Percentiles rank a stretch among this genome's conserved stretches.
Conservation (phyloP, 345 rosid species). For the Populus nigra region DNA sequence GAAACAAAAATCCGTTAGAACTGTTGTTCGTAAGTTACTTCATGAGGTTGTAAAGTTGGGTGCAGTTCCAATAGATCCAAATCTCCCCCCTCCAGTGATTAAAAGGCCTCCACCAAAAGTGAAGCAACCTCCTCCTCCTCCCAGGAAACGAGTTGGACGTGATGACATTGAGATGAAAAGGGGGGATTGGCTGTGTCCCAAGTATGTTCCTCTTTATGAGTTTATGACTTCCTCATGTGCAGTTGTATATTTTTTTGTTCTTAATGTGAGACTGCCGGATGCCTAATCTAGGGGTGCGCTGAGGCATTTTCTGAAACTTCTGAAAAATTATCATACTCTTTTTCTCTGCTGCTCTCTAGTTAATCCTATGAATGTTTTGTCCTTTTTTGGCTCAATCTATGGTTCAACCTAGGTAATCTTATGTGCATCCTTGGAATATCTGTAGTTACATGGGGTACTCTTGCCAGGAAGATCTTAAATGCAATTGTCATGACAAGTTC, state of each 20-base stretch:
- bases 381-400: background rate
- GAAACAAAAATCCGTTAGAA: conserved; percentile 75
- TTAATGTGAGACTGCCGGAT: background rate
- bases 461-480: background rate
- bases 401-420: background rate
- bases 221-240: background rate
- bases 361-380: background rate
- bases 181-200: conserved; percentile 98
- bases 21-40: conserved; percentile 78
- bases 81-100: conserved; percentile 85
- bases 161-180: conserved; percentile 97
- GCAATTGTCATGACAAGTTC: background rate
- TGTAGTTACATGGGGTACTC: background rate
- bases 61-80: conserved; percentile 89
- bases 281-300: background rate
- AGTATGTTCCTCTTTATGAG: conserved; percentile 48
- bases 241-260: background rate
- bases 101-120: conserved; percentile 88
- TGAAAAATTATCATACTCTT: background rate
- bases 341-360: background rate
- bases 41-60: conserved; percentile 86
- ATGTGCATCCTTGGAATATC: conserved; percentile 1
- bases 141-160: conserved; percentile 88
- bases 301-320: background rate
- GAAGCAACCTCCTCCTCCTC: conserved; percentile 95